Evolutionary conservation across 2,329 filamentous ascomycete genomes (phyloP), one percentile per base, ranked within the genome.

Genomic region (Bipolaris zeicola): DNA sequence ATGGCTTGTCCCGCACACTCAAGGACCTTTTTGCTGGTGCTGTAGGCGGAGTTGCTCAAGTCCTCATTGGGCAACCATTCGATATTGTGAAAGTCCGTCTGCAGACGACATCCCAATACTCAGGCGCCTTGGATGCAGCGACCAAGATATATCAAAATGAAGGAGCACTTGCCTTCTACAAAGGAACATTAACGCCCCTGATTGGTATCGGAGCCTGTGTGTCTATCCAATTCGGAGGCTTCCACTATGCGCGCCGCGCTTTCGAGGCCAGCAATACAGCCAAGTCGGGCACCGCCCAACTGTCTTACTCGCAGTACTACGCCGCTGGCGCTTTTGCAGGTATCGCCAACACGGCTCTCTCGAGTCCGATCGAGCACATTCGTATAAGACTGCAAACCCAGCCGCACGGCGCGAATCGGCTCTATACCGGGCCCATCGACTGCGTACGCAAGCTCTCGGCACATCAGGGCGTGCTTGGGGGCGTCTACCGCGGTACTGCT

Each of bases 181-280:
- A 99, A 66, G 95, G 95, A 70, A 98, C 95, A 0, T 83, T 99
- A 54, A 98, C 95, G 5, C 95, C 95, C 0, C 83, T 99, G 53
- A 86, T 99, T 55, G 95, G 95, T 65, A 98, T 99, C 73, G 95
- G 95, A 67, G 95, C 95, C 66, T 99, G 95, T 76, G 93, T 66
- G 43, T 97, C 92, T n/a, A 89, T 99, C 69, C 95, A 99, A 82
- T 99, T 99, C 77, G 95, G 93, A 62, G 95, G 90, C 69, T 99
- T 98, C 83, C 92, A 97, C 82, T 89, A 90, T 72, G 93, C 94
- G 7, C 90, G 91, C 58, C 91, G 95, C 57, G 89, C 85, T 70
- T 87, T 99, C 74, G 94, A 98, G 80, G 81, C 85, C 42, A 83
- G 84, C 64, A 96, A 96, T 78, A 75, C 53, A 3, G 50, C 56